These are phyloP conservation scores for Phytophthora crassamura DNA, from an alignment of 352 stramenopile species.

Conservation along the genomic window DNA sequence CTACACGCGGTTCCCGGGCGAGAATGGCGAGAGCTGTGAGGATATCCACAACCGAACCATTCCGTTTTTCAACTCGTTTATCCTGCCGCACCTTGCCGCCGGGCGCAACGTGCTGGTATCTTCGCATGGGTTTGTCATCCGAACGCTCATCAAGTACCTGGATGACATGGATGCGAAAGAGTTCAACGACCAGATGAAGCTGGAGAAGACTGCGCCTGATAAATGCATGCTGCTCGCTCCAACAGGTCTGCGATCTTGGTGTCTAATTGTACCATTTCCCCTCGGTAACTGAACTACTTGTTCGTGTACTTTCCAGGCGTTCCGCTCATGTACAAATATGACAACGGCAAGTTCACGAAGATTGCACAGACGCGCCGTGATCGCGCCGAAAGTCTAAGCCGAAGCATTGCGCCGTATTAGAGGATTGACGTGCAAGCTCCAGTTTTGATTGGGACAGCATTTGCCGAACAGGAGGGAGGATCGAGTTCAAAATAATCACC, in stretches of 20 bases:
- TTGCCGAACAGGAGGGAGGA: constrained; percentile 8
- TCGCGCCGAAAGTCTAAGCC: constrained; percentile 74
- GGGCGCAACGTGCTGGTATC: constrained; percentile 84
- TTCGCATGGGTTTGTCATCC: constrained; percentile 86
- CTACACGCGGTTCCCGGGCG: constrained; percentile 76
- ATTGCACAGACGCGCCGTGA: constrained; percentile 76
- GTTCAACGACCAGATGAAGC: constrained; percentile 85
- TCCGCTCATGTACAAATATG: constrained; percentile 86
- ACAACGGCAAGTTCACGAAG: constrained; percentile 74
- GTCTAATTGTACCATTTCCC: background rate
- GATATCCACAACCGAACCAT: constrained; percentile 82
- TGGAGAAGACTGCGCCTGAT: constrained; percentile 82
- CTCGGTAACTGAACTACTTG: constrained; percentile 5
- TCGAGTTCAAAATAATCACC: constrained; percentile 25
- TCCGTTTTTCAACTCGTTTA: constrained; percentile 82
- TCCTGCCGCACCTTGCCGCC: constrained; percentile 72
- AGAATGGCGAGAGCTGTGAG: constrained; percentile 83
- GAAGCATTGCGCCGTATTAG: constrained; percentile 78
- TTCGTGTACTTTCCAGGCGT: constrained; percentile 52
- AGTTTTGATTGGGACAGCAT: constrained; percentile 3
- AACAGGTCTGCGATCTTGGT: constrained; percentile 48
- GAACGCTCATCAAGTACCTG: constrained; percentile 86
- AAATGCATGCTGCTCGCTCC: constrained; percentile 77
- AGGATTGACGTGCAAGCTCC: constrained; percentile 4
- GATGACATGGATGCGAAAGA: constrained; percentile 78